phyloP scores from a whole-genome alignment of 2,329 filamentous ascomycete genomes.

The Blastomyces percursus region DNA sequence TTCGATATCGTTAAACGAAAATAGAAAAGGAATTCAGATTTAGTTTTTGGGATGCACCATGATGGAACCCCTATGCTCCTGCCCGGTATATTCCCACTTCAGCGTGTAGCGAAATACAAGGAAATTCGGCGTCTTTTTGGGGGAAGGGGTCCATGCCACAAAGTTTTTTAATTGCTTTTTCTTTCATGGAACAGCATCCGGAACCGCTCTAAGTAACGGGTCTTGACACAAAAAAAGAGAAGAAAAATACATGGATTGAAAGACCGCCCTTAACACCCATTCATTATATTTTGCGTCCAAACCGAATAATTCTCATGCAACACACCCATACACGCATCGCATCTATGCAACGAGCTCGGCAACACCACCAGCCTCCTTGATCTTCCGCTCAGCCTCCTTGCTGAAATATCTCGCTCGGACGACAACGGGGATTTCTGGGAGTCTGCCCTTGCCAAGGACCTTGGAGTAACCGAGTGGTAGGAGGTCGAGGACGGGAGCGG shows the following conservation, averaged over 20 bases:
- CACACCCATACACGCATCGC: not conserved
- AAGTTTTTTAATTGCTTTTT: not conserved
- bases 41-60: not conserved
- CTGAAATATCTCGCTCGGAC: constrained; percentile 92
- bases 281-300: constrained; percentile 3
- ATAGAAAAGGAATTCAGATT: not conserved
- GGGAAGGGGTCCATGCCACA: not conserved
- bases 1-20: not conserved
- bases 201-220: not conserved
- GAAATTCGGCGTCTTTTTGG: not conserved
- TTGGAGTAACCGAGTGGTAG: constrained; percentile 96
- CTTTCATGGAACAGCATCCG: not conserved
- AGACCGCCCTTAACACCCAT: constrained; percentile 1
- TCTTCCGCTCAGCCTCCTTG: constrained; percentile 96
- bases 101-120: not conserved
- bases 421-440: constrained; percentile 86
- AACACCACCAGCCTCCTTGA: constrained; percentile 93
- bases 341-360: constrained; percentile 85
- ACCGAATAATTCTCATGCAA: not conserved
- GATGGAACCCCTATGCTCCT: not conserved
- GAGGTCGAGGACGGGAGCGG: constrained; percentile 95
- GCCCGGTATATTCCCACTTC: not conserved
- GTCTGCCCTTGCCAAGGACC: constrained; percentile 94
- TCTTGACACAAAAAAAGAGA: not conserved
- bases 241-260: constrained; percentile 1